Base-by-base conservation (phyloP, 768 basidiomycete genomes). In the Calvatia gigantea region DNA sequence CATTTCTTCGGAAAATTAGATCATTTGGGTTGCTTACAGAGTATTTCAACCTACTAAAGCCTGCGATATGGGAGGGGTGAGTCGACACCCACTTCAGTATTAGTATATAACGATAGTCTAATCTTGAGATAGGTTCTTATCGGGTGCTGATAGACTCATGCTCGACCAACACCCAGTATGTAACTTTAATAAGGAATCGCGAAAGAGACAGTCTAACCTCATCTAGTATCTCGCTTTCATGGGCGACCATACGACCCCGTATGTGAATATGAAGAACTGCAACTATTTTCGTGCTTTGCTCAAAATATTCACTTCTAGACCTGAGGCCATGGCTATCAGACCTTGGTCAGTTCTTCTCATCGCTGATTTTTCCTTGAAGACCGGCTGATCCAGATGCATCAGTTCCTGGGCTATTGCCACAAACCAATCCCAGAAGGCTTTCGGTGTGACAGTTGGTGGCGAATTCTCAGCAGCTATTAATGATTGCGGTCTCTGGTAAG, bases 391-490 rank as follows among this genome's bases (percentile, higher is more conserved):
- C 59, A 61, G 59, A 59, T 56, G 60, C 61, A 61, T 58, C 48
- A 80, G 79, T 66, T 65, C 69, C 48, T 79, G 79, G 77, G 76
- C 75, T 50, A 69, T 74, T 52, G 75, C 76, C n/a, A 78, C 76
- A 23, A 79, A 79, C 65, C 73, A 75, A 57, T 89, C 91, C 1
- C 83, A 86, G 73, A 74, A 72, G 21, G 75, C 75, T 11, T 94
- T 92, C 64, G 94, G 95, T 28, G 72, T 96, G 59, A 86, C 86
- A 37, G 65, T 82, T 38, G 91, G 89, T 38, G 94, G 92, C 58
- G 94, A 96, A 71, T 96, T 86, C 68, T 86, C 85, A 38, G 77
- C 84, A 43, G 91, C 89, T 31, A 84, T 91, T 68, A 88, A 85
- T 61, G 86, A 88, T 65, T 90, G 87, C 65, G 86, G 87, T 31